These are phyloP conservation scores for Adansonia rubrostipa DNA, from an alignment of 441 rosid genomes.

Conservation along the genomic window DNA sequence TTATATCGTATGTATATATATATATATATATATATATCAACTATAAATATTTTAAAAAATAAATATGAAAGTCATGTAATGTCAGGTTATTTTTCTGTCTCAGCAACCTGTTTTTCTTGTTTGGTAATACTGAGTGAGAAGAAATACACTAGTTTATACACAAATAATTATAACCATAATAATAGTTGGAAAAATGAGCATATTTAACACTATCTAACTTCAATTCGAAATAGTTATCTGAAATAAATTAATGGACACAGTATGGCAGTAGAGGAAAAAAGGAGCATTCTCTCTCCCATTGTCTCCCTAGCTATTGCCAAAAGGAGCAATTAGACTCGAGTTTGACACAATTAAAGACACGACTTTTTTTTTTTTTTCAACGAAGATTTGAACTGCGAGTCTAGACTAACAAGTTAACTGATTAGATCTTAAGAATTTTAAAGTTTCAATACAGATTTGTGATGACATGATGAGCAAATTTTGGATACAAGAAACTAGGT, in stretches of 20 bases:
- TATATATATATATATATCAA: too few species aligned
- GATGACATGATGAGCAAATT: not conserved
- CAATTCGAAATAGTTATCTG: not conserved
- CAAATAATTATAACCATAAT: not conserved
- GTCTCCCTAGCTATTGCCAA: not conserved
- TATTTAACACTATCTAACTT: not conserved
- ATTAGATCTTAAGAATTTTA: slow-evolving; percentile 20
- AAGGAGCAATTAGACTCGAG: not conserved
- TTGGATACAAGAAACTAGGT: slow-evolving; percentile 3
- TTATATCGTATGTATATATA: too few species aligned
- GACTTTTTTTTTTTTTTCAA: not conserved
- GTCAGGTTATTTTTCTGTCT: too few species aligned
- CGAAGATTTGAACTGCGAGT: not conserved
- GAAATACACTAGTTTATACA: not conserved
- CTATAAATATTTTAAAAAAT: too few species aligned
- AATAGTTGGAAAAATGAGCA: not conserved
- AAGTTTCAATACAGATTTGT: slow-evolving; percentile 18
- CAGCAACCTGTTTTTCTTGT: too few species aligned
- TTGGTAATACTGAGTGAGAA: not conserved
- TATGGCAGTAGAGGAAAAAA: not conserved
- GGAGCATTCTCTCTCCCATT: not conserved
- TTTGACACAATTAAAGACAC: slow-evolving; percentile 6
- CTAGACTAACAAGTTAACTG: slow-evolving; percentile 8
- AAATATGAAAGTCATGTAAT: too few species aligned
- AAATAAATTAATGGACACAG: not conserved